phyloP scores from a whole-genome alignment of 1,139 yeast genomes.

The Sugiyamaella castrensis region DNA sequence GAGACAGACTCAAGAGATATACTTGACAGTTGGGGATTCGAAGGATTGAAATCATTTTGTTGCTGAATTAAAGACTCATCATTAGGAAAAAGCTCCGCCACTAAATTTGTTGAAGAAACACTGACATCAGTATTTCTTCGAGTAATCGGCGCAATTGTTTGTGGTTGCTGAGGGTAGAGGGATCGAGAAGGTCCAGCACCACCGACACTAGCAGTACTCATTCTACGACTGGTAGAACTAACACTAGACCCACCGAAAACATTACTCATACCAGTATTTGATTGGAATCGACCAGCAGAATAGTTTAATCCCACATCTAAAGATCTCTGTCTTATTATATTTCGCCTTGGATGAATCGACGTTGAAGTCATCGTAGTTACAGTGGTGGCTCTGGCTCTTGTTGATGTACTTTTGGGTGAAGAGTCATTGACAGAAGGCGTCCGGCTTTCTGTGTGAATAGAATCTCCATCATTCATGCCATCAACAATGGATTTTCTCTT shows the following conservation, averaged over 20 bases:
- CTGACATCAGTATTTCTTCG: constrained; percentile 15
- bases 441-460: constrained; percentile 18
- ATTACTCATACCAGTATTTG: not conserved
- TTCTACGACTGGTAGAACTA: constrained; percentile 10
- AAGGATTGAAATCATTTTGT: not conserved
- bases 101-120: constrained; percentile 3
- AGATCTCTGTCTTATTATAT: constrained; percentile 22
- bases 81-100: constrained; percentile 11
- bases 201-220: constrained; percentile 6
- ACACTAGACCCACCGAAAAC: constrained; percentile 9
- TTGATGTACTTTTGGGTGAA: constrained; percentile 3
- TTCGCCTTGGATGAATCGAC: constrained; percentile 6
- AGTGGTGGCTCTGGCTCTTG: constrained; percentile 11
- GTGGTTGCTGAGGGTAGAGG: not conserved
- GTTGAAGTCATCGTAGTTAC: constrained; percentile 1
- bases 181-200: constrained; percentile 1
- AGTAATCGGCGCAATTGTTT: not conserved
- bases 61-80: not conserved
- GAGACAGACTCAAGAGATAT: not conserved
- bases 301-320: constrained; percentile 19
- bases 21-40: constrained; percentile 1
- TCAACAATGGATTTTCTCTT: constrained; percentile 22
- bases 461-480: constrained; percentile 16
- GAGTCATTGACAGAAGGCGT: constrained; percentile 17
- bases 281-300: not conserved